Evolutionary conservation across 805 yeast genomes (phyloP), one percentile per base, ranked within the genome.

Genomic region (Starmerella scarabaei): DNA sequence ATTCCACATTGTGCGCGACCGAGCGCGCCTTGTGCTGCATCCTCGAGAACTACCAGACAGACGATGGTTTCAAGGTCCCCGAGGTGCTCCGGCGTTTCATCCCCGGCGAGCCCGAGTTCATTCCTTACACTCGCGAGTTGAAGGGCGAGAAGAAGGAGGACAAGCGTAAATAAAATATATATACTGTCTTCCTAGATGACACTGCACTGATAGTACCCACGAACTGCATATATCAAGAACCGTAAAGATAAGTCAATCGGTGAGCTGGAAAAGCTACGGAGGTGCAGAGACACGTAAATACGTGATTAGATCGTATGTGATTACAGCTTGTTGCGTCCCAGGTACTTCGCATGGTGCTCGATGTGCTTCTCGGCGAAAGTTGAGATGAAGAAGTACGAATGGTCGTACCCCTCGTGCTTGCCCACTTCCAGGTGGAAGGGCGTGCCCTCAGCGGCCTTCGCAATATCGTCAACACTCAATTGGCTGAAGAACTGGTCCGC

Each of bases 11-110:
- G 57, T 80, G 94, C 63, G 98, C 98, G 42, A 91, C 98, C 46
- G 93, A 91, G 73, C 83, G 98, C 69, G 94, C 98, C 15, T 69
- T 91, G 58, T 91, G 98, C 69, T 91, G 98, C 72, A 71, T 91
- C 51, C 71, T 91, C 61, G 98, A 91, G 68, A 91, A 91, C 71
- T 91, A 91, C 69, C 98, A 91, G 71, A 91, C 88, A 44, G 95
- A 82, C 59, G 95, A 85, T 47, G 97, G 98, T 58, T 70, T 88
- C 56, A 75, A 75, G 42, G 74, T 91, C 48, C 98, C 98, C 47
- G 93, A 86, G 66, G 97, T 86, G 30, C 74, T 91, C 63, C 80
- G 96, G 71, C 83, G 75, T 63, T 91, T 80, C 71, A 83, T 91
- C 57, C 98, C 98, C 42, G 98, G 98, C 52, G 94, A 85, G 66